phyloP scores from a whole-genome alignment of 2,329 filamentous ascomycete genomes.

The Pseudogymnoascus sp. region DNA sequence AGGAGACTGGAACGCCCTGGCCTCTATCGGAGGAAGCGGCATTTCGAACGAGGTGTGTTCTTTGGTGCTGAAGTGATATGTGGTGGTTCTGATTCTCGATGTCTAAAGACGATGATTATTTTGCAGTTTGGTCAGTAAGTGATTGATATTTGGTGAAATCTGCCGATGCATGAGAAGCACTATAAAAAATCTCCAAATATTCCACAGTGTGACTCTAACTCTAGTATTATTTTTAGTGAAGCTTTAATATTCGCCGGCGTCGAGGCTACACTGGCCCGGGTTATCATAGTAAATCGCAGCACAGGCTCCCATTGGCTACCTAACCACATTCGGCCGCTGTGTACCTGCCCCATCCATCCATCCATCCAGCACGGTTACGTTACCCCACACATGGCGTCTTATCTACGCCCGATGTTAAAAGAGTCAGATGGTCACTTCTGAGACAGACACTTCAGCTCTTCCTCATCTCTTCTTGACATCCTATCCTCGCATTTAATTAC shows the following conservation, averaged over 20 bases:
- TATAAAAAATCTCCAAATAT: background rate
- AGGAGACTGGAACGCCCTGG: background rate
- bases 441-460: background rate
- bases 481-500: background rate
- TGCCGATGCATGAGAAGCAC: background rate
- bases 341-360: background rate
- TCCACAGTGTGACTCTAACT: background rate
- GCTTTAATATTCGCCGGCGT: background rate
- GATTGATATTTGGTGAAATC: background rate
- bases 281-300: background rate
- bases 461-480: background rate
- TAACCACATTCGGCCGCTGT: background rate
- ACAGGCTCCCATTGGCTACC: background rate
- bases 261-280: background rate
- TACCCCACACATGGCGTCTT: background rate
- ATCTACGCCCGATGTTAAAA: background rate
- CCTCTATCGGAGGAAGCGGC: background rate
- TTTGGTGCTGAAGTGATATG: background rate
- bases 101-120: background rate
- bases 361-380: conserved; percentile 2
- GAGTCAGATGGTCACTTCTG: background rate
- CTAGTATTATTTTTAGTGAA: background rate
- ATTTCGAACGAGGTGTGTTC: background rate
- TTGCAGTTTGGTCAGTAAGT: background rate
- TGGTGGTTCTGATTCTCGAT: background rate